Evolutionary conservation across 2,329 filamentous ascomycete genomes (phyloP), one percentile per base, ranked within the genome.

Genomic region (Blastomyces parvus): DNA sequence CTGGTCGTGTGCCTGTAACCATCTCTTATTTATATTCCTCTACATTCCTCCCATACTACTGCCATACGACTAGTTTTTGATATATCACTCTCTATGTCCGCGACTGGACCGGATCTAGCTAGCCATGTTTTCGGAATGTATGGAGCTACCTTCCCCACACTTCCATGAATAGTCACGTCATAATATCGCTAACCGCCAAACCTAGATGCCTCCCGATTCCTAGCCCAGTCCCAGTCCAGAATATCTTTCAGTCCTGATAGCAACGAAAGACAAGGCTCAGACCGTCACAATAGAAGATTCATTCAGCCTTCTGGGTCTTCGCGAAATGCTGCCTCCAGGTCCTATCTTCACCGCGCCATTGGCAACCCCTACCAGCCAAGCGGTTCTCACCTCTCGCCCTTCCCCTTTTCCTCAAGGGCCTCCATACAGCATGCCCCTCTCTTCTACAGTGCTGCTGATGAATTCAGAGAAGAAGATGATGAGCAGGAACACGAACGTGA

Each of bases 201-300:
- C 61, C 62, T 72, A 97, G 94, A 97, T 87, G 94, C 94, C 72
- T 97, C 93, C 69, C 88, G 88, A 70, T 99, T 99, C 76, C 86
- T 99, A 71, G 90, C 92, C 66, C 94, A 97, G 84, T 97, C 92
- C 69, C 92, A 96, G 81, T 96, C 92, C 66, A 88, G 91, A 67
- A 82, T 97, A 71, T 90, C 88, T 69, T 86, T 91, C 78, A 84
- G 88, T 74, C 77, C 84, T 65, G 85, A 85, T 63, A 75, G 79
- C 60, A 67, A 74, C 62, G 76, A 81, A 69, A 71, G 76, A 67
- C 79, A 76, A 71, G 79, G 77, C 59, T 73, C 78, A 72, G 81
- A 78, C 70, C 80, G 79, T 66, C 76, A 76, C 40, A 42, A 42
- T 68, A 77, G 75, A 69, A 78, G 76, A 67, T 77, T 74, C 66